A percentile compares a stretch with the other conserved stretches of the same genome.
These are phyloP conservation scores for Fraxinus greggii DNA, from an alignment of 305 asterid species.

Conservation along the genomic window DNA sequence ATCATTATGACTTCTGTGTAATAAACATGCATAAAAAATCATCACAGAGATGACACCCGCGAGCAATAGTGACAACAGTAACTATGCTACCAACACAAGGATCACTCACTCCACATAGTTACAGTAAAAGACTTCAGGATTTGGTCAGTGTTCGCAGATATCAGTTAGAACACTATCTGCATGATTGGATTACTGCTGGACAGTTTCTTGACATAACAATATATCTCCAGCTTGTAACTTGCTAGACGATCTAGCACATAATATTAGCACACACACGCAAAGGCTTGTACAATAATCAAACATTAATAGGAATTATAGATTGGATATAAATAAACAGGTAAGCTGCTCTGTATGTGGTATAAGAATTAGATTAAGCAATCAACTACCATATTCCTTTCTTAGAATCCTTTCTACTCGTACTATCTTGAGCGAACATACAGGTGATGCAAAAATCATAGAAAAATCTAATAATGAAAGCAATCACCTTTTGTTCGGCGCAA, in stretches of 20 bases:
- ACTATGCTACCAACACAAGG: not conserved
- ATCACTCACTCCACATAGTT: not conserved
- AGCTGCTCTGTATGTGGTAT: not conserved
- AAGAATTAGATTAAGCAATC: not conserved
- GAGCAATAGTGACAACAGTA: not conserved
- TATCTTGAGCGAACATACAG: not conserved
- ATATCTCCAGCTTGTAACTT: not conserved
- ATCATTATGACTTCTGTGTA: not conserved
- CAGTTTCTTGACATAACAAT: not conserved
- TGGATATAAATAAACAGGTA: not conserved
- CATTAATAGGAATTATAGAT: not conserved
- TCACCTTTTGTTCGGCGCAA: conserved; percentile 97
- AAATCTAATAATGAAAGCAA: conserved; percentile 13
- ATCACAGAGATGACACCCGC: not conserved
- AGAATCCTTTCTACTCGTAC: not conserved
- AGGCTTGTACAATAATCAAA: not conserved
- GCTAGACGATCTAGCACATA: not conserved
- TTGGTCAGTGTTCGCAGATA: not conserved
- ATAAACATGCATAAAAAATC: not conserved
- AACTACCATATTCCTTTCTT: not conserved
- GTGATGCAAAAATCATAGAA: not conserved
- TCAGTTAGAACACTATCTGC: not conserved
- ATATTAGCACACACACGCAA: not conserved
- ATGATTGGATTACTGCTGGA: not conserved
- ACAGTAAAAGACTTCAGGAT: not conserved